phyloP scores from a whole-genome alignment of 2,329 filamentous ascomycete species.

The Parastagonospora avenae region DNA sequence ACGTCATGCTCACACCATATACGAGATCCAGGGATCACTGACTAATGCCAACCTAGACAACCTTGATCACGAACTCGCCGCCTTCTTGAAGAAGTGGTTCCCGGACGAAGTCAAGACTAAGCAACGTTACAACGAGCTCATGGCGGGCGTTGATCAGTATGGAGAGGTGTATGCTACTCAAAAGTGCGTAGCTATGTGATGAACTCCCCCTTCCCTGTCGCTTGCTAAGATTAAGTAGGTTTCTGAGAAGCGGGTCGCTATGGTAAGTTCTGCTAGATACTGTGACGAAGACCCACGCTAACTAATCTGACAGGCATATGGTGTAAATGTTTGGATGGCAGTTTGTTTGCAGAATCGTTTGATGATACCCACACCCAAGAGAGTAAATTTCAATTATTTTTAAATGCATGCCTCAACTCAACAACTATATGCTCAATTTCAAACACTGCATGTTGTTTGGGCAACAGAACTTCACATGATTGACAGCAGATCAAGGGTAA shows the following conservation, averaged over 20 bases:
- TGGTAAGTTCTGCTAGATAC: slow-evolving; percentile 10
- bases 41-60: slow-evolving; percentile 58
- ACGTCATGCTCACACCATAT: slow-evolving; percentile 35
- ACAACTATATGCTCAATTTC: too few relatives aligned
- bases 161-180: slow-evolving; percentile 65
- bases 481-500: too few relatives aligned
- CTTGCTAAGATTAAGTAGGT: slow-evolving; percentile 19
- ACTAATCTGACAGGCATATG: slow-evolving; percentile 4
- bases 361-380: not conserved
- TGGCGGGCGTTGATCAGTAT: slow-evolving; percentile 74
- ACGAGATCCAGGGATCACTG: not conserved
- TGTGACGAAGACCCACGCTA: not conserved
- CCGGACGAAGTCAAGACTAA: slow-evolving; percentile 70
- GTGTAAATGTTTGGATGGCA: not conserved
- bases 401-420: too few relatives aligned
- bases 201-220: not conserved
- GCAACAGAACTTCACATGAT: too few relatives aligned
- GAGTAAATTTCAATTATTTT: not conserved
- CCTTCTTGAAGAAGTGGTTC: slow-evolving; percentile 77
- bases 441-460: not conserved
- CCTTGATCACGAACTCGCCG: slow-evolving; percentile 70
- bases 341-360: not conserved
- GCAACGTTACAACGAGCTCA: slow-evolving; percentile 71
- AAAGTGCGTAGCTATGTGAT: slow-evolving; percentile 65
- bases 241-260: slow-evolving; percentile 19